Evolutionary conservation across 257 asterid genomes (phyloP), one percentile per base, ranked within the genome.

Genomic region (Anisodus tanguticus): DNA sequence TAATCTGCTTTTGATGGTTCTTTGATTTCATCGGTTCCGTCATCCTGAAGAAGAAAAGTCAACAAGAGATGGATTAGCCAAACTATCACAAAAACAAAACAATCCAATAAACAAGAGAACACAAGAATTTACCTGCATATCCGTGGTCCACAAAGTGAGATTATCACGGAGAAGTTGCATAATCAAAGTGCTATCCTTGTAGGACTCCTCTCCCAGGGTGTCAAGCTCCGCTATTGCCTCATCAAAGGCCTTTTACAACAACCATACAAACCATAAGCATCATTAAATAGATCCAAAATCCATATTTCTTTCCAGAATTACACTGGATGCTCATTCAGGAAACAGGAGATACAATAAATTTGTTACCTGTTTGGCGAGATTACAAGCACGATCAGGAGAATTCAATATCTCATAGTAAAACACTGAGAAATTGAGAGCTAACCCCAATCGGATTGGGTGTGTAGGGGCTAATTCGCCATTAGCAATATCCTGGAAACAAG

Each of bases 141-240:
- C 98, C 13, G 98, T 92, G 68, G 97, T 94, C 98, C 98, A 94
- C 91, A 94, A 85, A 53, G 97, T 94, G 70, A 94, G 95, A 89
- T 94, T 94, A 86, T 94, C 98, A 39, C 98, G 97, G 76, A 94
- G 93, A 86, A 94, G 98, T 87, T 94, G 98, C 98, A 94, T 94
- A 83, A 94, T 94, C 83, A 94, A 83, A 87, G 98, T 94, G 95
- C 97, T 94, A 80, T 93, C 98, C 91, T 92, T 94, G 95, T 94
- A 94, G 8, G 98, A 94, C 74, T 94, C 98, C 91, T 94, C 98
- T 80, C 98, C 98, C 35, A 94, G 93, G 41, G 98, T 92, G 88
- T 93, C 98, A 88, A 94, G 83, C 88, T 94, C 98, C 11, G 98
- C 95, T 81, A 94, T 94, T 11, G 98, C 98, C 85, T 94, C 98